These are phyloP conservation scores for Linum tenue DNA, from an alignment of 345 rosid species.

Conservation along the genomic window DNA sequence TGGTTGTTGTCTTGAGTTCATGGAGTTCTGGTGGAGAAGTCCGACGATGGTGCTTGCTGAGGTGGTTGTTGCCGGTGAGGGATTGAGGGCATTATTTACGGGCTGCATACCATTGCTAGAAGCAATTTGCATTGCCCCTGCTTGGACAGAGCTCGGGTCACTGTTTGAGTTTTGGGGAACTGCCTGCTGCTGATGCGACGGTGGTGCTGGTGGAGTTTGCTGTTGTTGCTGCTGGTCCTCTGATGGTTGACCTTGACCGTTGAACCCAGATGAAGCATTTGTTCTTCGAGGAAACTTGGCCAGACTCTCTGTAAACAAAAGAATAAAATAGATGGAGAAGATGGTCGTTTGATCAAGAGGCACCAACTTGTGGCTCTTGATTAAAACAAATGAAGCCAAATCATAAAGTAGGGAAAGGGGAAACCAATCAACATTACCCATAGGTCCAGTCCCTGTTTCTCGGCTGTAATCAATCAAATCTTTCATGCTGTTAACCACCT, in stretches of 20 bases:
- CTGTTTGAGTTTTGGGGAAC: conserved; percentile 36
- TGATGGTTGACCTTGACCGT: conserved; percentile 50
- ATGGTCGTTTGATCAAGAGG: background rate
- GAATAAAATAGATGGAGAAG: conserved; percentile 5
- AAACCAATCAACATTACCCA: conserved; percentile 51
- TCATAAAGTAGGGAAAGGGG: background rate
- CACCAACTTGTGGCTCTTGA: too few species aligned
- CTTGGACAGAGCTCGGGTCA: conserved; percentile 48
- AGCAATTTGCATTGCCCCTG: conserved; percentile 35
- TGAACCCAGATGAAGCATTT: conserved; percentile 41
- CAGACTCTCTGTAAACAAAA: conserved; percentile 66
- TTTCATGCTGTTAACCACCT: conserved; percentile 98
- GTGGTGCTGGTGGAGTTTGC: conserved; percentile 1
- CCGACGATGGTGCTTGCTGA: conserved; percentile 72
- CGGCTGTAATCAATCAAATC: conserved; percentile 98
- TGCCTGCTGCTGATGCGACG: conserved; percentile 32
- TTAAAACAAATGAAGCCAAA: too few species aligned
- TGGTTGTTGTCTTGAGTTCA: conserved; percentile 78
- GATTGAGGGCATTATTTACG: conserved; percentile 46
- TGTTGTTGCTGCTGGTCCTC: conserved; percentile 54
- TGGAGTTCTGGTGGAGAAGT: conserved; percentile 81
- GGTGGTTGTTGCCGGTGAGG: conserved; percentile 45
- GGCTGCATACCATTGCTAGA: conserved; percentile 40
- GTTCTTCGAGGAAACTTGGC: conserved; percentile 85
- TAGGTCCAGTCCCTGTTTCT: conserved; percentile 85